These are phyloP conservation scores for Aspergillus ustus DNA, from an alignment of 2,329 filamentous ascomycete genomes.

Conservation along the genomic window DNA sequence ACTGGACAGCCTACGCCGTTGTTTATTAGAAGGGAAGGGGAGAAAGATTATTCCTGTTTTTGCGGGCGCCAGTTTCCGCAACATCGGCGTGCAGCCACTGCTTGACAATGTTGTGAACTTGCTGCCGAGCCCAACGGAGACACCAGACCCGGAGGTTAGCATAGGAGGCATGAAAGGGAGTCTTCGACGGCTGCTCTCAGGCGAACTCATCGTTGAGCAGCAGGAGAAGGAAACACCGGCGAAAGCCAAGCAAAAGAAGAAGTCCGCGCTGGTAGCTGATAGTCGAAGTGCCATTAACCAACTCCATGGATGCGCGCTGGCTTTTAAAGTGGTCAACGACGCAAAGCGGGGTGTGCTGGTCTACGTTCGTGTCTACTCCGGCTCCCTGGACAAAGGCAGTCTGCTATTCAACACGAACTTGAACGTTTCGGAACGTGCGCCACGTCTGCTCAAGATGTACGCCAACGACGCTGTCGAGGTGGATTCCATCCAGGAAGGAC, in stretches of 20 bases:
- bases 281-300: slow-evolving; percentile 55
- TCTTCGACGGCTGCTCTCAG: slow-evolving; percentile 55
- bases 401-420: slow-evolving; percentile 87
- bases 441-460: slow-evolving; percentile 85
- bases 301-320: slow-evolving; percentile 70
- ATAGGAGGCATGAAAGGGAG: slow-evolving; percentile 63
- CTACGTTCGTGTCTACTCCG: slow-evolving; percentile 90
- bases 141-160: slow-evolving; percentile 77
- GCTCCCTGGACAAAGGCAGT: slow-evolving; percentile 73
- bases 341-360: slow-evolving; percentile 83
- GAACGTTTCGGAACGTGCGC: slow-evolving; percentile 75
- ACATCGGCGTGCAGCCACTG: slow-evolving; percentile 90
- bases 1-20: slow-evolving; percentile 73
- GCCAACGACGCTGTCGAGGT: slow-evolving; percentile 87
- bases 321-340: slow-evolving; percentile 95
- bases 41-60: slow-evolving; percentile 84
- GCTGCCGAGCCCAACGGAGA: slow-evolving; percentile 79
- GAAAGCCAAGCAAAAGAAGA: slow-evolving; percentile 51
- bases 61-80: slow-evolving; percentile 88
- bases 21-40: slow-evolving; percentile 63
- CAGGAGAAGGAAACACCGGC: slow-evolving; percentile 34
- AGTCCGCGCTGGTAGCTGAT: slow-evolving; percentile 52
- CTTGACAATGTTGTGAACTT: slow-evolving; percentile 88
- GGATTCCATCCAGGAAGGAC: slow-evolving; percentile 76
- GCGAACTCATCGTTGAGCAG: slow-evolving; percentile 48